Evolutionary conservation across 2,329 filamentous ascomycete species (phyloP).

Genomic region (Cladosporium sphaerospermum): DNA sequence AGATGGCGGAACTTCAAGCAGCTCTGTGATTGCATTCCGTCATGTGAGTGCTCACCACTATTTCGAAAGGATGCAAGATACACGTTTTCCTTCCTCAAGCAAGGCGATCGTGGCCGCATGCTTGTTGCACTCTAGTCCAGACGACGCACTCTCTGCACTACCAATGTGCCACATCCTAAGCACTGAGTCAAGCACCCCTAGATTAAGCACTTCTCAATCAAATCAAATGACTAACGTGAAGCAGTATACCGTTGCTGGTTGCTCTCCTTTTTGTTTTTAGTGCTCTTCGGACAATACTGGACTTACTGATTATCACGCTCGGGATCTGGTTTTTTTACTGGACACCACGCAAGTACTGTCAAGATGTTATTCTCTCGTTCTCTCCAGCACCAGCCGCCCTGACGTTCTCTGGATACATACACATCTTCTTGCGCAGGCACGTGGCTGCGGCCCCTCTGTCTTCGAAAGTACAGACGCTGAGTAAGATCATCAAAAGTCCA

Average conservation of each 20-base stretch:
- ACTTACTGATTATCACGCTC: background rate
- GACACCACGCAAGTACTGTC: background rate
- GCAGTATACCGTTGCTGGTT: background rate
- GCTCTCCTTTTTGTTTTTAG: background rate
- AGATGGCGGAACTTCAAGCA: background rate
- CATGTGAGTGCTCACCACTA: background rate
- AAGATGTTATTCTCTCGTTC: background rate
- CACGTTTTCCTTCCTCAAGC: background rate
- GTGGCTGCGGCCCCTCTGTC: background rate
- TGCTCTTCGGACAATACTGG: background rate
- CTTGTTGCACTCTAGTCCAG: background rate
- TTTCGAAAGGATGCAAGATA: background rate
- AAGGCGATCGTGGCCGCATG: background rate
- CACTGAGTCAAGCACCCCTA: background rate
- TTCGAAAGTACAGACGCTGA: background rate
- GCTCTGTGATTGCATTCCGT: background rate
- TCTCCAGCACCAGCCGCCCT: background rate
- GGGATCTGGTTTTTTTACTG: background rate
- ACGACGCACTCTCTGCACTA: background rate
- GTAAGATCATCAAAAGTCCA: background rate
- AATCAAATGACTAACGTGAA: background rate
- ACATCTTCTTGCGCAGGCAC: background rate
- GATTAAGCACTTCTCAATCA: background rate
- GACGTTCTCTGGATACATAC: background rate
- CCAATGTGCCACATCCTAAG: background rate